Evolutionary conservation across 495 filamentous ascomycete species (phyloP).

Genomic region (Neurospora sp.): DNA sequence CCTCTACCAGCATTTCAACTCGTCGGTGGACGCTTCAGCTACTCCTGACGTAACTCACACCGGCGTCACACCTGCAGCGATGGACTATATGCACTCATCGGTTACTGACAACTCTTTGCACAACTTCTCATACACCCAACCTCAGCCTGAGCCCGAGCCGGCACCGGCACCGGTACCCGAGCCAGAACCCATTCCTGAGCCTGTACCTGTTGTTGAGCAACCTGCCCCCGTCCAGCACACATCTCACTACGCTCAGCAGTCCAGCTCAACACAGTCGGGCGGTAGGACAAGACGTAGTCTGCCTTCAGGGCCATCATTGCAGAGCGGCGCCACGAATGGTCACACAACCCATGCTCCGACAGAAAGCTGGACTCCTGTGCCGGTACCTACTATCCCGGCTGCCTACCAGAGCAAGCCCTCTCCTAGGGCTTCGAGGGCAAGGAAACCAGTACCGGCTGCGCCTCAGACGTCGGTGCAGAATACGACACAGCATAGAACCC

Average conservation of each 20-base stretch:
- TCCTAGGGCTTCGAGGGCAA: slow-evolving; percentile 10
- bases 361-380: slow-evolving; percentile 10
- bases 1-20: slow-evolving; percentile 15
- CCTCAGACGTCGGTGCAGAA: background rate
- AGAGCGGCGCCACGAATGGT: background rate
- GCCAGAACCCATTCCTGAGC: background rate
- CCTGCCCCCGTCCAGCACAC: background rate
- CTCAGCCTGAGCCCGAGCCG: background rate
- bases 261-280: background rate
- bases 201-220: slow-evolving; percentile 2
- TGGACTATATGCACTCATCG: slow-evolving; percentile 6
- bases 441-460: slow-evolving; percentile 2
- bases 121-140: slow-evolving; percentile 2
- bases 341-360: background rate
- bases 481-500: background rate
- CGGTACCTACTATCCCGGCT: background rate
- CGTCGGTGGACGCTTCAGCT: background rate
- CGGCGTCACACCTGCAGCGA: background rate
- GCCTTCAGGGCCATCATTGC: background rate
- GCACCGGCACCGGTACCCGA: background rate
- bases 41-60: slow-evolving; percentile 1
- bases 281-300: slow-evolving; percentile 3
- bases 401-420: slow-evolving; percentile 6
- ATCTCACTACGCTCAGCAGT: background rate
- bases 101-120: slow-evolving; percentile 3